A percentile compares a stretch with the other conserved stretches of the same genome.
These are phyloP conservation scores for Pneumocystis oryctolagi DNA, from an alignment of 1,139 yeast species.

Conservation along the genomic window DNA sequence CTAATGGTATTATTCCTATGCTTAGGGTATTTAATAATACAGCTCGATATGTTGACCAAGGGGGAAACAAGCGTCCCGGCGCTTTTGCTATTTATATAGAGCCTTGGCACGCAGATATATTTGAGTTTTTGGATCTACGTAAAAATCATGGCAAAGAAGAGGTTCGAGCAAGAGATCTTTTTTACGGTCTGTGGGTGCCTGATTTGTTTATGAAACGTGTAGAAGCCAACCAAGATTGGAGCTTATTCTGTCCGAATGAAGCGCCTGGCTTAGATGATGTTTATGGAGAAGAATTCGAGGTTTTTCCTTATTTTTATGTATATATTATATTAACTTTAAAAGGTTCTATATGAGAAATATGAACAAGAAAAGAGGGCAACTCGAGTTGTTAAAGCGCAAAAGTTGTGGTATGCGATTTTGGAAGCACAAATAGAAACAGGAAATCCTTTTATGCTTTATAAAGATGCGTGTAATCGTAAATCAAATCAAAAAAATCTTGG, in stretches of 20 bases:
- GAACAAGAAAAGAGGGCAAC: slow-evolving; percentile 60
- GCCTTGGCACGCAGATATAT: slow-evolving; percentile 84
- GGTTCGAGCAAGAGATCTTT: slow-evolving; percentile 74
- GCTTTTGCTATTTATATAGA: slow-evolving; percentile 80
- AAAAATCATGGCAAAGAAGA: slow-evolving; percentile 89
- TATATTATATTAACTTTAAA: not conserved
- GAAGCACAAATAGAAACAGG: slow-evolving; percentile 91
- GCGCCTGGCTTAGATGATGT: slow-evolving; percentile 71
- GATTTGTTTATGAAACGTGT: slow-evolving; percentile 84
- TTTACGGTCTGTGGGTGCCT: slow-evolving; percentile 85
- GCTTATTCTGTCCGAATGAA: slow-evolving; percentile 74
- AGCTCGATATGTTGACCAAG: slow-evolving; percentile 86
- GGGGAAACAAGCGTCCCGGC: slow-evolving; percentile 90
- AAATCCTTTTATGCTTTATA: slow-evolving; percentile 80
- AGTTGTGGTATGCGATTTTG: slow-evolving; percentile 71
- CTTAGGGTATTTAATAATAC: slow-evolving; percentile 79
- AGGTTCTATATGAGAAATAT: slow-evolving; percentile 45
- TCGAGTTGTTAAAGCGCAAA: slow-evolving; percentile 66
- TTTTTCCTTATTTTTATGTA: slow-evolving; percentile 15
- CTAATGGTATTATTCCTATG: slow-evolving; percentile 83
- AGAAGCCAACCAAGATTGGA: slow-evolving; percentile 64
- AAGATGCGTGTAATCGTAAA: slow-evolving; percentile 73
- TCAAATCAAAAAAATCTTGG: slow-evolving; percentile 80
- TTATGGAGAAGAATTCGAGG: slow-evolving; percentile 68
- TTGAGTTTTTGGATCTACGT: slow-evolving; percentile 69